phyloP scores from a whole-genome alignment of 306 rosid species.

The Styphnolobium japonicum region DNA sequence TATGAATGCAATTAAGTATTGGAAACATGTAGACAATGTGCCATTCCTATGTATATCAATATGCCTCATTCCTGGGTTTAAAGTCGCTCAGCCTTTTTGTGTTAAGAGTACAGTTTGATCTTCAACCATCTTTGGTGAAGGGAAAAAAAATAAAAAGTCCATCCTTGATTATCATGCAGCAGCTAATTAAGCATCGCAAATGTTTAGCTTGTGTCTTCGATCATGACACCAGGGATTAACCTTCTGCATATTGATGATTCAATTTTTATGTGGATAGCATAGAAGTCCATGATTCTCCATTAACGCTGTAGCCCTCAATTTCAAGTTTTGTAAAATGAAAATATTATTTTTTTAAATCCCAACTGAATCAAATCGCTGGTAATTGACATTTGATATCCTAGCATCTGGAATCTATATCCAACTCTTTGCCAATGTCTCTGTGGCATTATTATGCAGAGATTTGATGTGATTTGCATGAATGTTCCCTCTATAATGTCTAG shows the following conservation, averaged over 20 bases:
- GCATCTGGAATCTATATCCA: slow-evolving; percentile 27
- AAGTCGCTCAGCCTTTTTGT: background rate
- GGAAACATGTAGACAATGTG: background rate
- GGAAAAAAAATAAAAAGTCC: background rate
- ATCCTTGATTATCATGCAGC: background rate
- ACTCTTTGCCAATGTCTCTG: background rate
- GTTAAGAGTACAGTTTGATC: background rate
- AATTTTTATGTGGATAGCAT: background rate
- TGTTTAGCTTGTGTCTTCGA: background rate
- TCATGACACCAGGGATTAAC: background rate
- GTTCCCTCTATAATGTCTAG: background rate
- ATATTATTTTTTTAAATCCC: background rate
- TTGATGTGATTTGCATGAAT: slow-evolving; percentile 16
- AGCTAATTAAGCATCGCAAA: background rate
- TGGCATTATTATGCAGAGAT: background rate
- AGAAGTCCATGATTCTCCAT: background rate
- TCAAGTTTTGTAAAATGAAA: background rate
- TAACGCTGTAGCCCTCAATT: too few relatives aligned
- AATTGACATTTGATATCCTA: slow-evolving; percentile 6
- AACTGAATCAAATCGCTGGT: slow-evolving; percentile 21
- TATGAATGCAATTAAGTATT: background rate
- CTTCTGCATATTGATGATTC: background rate
- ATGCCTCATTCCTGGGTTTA: background rate
- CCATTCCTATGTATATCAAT: background rate
- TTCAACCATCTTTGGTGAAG: background rate